A percentile compares a stretch with the other conserved stretches of the same genome.
Evolutionary conservation across 768 basidiomycete genomes (phyloP).

Genomic region (Boletus edulis): DNA sequence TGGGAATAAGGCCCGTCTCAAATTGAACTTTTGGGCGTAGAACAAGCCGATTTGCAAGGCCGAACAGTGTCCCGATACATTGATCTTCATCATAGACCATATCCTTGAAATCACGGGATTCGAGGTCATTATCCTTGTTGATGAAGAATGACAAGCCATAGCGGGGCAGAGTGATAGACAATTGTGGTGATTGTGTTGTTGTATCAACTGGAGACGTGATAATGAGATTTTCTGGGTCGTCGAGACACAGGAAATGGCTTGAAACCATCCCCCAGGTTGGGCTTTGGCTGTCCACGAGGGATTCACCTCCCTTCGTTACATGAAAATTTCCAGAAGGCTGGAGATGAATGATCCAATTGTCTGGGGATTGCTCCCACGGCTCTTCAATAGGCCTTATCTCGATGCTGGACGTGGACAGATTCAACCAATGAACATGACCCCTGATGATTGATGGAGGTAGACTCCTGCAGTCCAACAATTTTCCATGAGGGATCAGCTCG

Average conservation of each 20-base stretch:
- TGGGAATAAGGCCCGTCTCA: neutral
- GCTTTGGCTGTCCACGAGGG: neutral
- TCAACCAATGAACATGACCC: neutral
- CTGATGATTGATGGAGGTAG: neutral
- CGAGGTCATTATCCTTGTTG: neutral
- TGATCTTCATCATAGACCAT: neutral
- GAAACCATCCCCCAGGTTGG: neutral
- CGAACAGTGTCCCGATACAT: neutral
- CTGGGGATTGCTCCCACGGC: neutral
- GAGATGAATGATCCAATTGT: neutral
- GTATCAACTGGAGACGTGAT: neutral
- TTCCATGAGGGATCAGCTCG: neutral
- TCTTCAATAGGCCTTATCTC: neutral
- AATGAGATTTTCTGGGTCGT: neutral
- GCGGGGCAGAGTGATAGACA: neutral
- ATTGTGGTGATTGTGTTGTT: neutral
- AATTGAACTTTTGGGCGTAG: neutral
- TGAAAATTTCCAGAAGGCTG: neutral
- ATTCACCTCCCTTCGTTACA: neutral
- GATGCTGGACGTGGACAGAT: neutral
- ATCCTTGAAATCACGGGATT: neutral
- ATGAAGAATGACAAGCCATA: neutral
- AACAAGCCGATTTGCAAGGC: neutral
- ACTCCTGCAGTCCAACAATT: neutral
- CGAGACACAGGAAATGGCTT: neutral